These are phyloP conservation scores for Termitomyces sp. DNA, from an alignment of 768 basidiomycete genomes.

Conservation along the genomic window DNA sequence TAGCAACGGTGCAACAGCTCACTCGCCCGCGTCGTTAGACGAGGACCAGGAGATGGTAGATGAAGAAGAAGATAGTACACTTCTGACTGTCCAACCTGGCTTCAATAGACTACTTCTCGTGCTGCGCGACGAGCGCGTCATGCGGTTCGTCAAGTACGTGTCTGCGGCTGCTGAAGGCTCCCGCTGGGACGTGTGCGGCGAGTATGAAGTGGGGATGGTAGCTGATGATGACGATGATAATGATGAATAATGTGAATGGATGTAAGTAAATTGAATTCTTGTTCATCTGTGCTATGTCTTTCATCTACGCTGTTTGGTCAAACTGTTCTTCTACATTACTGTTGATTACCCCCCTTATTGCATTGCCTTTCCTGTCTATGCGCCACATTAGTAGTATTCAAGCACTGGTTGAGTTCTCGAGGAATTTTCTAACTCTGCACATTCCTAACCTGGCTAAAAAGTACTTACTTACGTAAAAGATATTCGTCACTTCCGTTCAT, in stretches of 20 bases:
- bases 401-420: neutral
- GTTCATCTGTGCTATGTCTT: neutral
- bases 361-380: neutral
- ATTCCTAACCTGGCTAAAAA: neutral
- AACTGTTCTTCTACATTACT: neutral
- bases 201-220: conserved; percentile 86
- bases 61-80: conserved; percentile 67
- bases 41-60: conserved; percentile 41
- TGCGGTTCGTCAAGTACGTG: conserved; percentile 95
- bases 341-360: neutral
- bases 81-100: conserved; percentile 81
- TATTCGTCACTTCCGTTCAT: neutral
- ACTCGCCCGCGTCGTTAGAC: conserved; percentile 18
- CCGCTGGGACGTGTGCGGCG: conserved; percentile 89
- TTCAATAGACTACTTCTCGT: conserved; percentile 90
- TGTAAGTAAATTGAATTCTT: neutral
- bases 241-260: neutral
- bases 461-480: neutral
- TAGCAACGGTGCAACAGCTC: conserved; percentile 2
- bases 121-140: conserved; percentile 85
- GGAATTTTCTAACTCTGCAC: neutral
- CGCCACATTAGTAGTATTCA: neutral
- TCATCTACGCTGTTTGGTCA: neutral
- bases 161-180: conserved; percentile 85
- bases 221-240: conserved; percentile 40